Evolutionary conservation across 805 yeast genomes (phyloP).

Genomic region (Candida awuae): DNA sequence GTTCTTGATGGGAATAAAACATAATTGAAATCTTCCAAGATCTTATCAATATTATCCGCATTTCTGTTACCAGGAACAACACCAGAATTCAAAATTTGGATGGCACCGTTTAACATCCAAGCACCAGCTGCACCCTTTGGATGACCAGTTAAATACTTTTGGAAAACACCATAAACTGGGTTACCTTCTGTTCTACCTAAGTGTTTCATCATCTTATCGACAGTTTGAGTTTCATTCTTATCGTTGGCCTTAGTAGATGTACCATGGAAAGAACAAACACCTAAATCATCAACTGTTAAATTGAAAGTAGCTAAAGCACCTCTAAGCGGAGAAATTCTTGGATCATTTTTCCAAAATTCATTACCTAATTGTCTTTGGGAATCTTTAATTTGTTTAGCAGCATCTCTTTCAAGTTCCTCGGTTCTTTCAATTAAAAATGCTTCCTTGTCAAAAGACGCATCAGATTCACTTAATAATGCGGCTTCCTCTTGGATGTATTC

Average conservation of each 20-base stretch:
- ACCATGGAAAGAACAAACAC: slow-evolving; percentile 98
- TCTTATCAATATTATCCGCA: slow-evolving; percentile 90
- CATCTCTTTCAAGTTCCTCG: slow-evolving; percentile 80
- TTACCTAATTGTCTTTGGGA: slow-evolving; percentile 95
- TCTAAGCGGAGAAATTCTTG: slow-evolving; percentile 93
- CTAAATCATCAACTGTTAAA: slow-evolving; percentile 88
- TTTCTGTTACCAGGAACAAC: slow-evolving; percentile 94
- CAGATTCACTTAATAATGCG: slow-evolving; percentile 37
- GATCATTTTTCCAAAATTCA: slow-evolving; percentile 82
- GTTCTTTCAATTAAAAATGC: slow-evolving; percentile 70
- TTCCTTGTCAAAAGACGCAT: slow-evolving; percentile 44
- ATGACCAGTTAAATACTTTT: slow-evolving; percentile 97
- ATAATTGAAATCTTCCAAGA: slow-evolving; percentile 74
- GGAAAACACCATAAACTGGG: slow-evolving; percentile 97
- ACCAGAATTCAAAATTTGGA: slow-evolving; percentile 88
- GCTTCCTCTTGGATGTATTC: slow-evolving; percentile 66
- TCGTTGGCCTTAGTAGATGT: slow-evolving; percentile 98
- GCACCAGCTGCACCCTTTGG: slow-evolving; percentile 99
- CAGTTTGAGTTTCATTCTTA: slow-evolving; percentile 91
- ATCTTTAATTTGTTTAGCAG: slow-evolving; percentile 72
- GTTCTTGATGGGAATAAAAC: slow-evolving; percentile 92
- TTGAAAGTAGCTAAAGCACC: slow-evolving; percentile 95
- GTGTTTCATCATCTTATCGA: slow-evolving; percentile 88
- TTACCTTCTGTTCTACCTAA: slow-evolving; percentile 97
- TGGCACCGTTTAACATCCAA: slow-evolving; percentile 98